Evolutionary conservation across 345 rosid genomes (phyloP), one percentile per base, ranked within the genome.

Genomic region (Kernera saxatilis): DNA sequence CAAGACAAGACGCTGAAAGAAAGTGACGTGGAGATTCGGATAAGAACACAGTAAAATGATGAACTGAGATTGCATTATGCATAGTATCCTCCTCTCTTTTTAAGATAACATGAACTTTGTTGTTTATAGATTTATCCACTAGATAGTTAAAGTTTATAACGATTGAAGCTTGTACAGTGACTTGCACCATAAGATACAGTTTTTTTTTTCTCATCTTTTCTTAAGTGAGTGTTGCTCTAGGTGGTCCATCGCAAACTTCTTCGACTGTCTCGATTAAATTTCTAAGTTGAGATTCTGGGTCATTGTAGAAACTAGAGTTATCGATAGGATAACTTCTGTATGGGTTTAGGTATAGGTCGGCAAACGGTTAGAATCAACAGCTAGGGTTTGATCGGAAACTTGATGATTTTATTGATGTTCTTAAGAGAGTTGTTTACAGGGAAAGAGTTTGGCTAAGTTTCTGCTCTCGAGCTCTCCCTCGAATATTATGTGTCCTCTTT

Each of bases 121-220:
- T 60, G 48, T 43, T 51, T 30, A 49, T 59, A 51, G 30, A 40
- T 43, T 43, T 26, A 44, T 61, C 74, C 78, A 75, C 74, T 68
- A n/a, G 30, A 55, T n/a, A 59, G 23, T 59, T 27, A 33, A 74
- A 74, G 78, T 14, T 60, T 53, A 61, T 18, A 75, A 69, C 69
- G 70, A 75, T 61, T 68, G 58, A 60, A 75, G 78, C 78, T 75
- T 68, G 74, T 52, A 75, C 49, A 75, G 78, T 69, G 74, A 74
- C 73, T 58, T 74, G 73, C 73, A 74, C 73, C 73, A 74, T 60
- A 49, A 23, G 46, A 61, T 52, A 75, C 64, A 13, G 69, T 68
- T 43, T 18, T 5, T 37, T 59, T 25, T 17, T 21, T 45, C 12
- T n/a, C n/a, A n/a, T n/a, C n/a, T 30, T 69, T 17, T 55, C 21